Conservation (phyloP, 768 basidiomycete genomes). For the Leccinellum luteum region DNA sequence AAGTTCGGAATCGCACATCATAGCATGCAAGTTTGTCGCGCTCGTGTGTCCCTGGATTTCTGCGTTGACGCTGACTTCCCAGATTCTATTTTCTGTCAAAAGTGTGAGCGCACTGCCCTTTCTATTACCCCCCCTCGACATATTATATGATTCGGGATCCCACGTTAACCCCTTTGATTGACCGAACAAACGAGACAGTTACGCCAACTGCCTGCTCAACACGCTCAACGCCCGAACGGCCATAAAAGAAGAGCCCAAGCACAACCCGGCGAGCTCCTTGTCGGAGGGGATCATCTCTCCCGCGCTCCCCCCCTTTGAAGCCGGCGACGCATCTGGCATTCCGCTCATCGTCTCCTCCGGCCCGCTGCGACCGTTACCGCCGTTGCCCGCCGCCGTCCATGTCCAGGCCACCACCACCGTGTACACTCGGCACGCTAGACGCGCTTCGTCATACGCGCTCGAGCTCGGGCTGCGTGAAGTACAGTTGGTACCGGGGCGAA, state of each 20-base stretch:
- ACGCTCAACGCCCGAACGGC: constrained; percentile 2
- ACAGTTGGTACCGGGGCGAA: not conserved
- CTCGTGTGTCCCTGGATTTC: not conserved
- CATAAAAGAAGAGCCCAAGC: not conserved
- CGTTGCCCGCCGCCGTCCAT: not conserved
- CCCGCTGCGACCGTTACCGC: not conserved
- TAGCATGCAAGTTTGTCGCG: not conserved
- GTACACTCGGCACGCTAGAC: not conserved
- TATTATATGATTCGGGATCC: no score
- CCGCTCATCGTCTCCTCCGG: not conserved
- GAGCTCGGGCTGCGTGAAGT: not conserved
- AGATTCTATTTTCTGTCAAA: constrained; percentile 10
- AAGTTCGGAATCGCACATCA: constrained; percentile 8
- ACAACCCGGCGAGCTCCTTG: not conserved
- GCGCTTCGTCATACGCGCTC: not conserved
- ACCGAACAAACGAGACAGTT: not conserved
- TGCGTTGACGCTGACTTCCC: not conserved
- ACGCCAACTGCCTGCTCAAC: constrained; percentile 3
- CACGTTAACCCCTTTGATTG: no score
- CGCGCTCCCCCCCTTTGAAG: not conserved
- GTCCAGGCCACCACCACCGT: not conserved
- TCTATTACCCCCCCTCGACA: no score
- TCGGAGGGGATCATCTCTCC: not conserved
- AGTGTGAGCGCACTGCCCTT: not conserved
- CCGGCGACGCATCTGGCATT: not conserved